These are phyloP conservation scores for Phytophthora pseudosyringae DNA, from an alignment of 352 stramenopile genomes.

Conservation along the genomic window DNA sequence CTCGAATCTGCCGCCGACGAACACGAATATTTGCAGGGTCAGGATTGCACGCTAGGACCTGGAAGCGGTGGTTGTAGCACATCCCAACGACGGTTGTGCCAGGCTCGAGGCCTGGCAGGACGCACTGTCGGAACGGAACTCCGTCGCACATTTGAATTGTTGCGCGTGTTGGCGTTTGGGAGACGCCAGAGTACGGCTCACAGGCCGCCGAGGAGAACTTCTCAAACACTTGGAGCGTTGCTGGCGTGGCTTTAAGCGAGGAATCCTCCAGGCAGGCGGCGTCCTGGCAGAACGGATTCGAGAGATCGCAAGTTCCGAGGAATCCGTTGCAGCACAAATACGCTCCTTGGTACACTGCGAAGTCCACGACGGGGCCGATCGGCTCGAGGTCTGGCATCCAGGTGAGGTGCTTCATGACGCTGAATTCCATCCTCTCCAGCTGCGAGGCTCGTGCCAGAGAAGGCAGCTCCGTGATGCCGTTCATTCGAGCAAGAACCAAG, in stretches of 20 bases:
- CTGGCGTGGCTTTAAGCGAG: not conserved
- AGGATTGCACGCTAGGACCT: conserved; percentile 41
- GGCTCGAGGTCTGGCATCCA: conserved; percentile 29
- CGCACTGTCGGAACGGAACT: conserved; percentile 35
- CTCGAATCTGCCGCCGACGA: conserved; percentile 34
- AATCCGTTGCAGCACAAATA: conserved; percentile 52
- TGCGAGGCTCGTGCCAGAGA: conserved; percentile 14
- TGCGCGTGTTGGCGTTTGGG: conserved; percentile 25
- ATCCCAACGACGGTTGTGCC: conserved; percentile 28
- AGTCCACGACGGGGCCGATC: conserved; percentile 11
- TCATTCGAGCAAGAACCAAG: conserved; percentile 32
- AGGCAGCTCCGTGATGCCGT: conserved; percentile 28
- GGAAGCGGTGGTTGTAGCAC: conserved; percentile 45
- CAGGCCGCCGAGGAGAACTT: conserved; percentile 20
- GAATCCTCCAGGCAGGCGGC: conserved; percentile 24
- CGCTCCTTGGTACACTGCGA: conserved; percentile 27
- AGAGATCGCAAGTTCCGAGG: conserved; percentile 31
- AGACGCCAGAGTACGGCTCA: conserved; percentile 14
- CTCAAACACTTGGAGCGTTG: conserved; percentile 19
- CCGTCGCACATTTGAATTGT: conserved; percentile 39
- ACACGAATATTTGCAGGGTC: conserved; percentile 36
- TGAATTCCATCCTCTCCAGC: conserved; percentile 38
- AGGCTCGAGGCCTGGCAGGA: conserved; percentile 9
- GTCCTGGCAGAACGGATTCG: conserved; percentile 28
- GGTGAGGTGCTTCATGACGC: conserved; percentile 9